Evolutionary conservation across 1,284 basidiomycete genomes (phyloP), one percentile per base, ranked within the genome.

Genomic region (Volvariella surrecta): DNA sequence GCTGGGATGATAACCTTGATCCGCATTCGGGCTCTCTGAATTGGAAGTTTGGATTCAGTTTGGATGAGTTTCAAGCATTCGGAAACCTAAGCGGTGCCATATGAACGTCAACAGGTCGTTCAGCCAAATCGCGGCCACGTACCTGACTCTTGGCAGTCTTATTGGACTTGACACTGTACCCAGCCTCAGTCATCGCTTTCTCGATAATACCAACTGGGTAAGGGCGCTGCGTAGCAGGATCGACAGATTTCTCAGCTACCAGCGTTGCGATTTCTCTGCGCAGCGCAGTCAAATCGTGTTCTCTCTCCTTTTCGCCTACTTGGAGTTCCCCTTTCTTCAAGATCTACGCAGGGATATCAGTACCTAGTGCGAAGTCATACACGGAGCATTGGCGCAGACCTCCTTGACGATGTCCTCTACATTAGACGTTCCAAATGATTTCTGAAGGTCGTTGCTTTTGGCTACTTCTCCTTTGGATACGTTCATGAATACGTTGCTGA

Each of bases 121-220:
- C n/a, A n/a, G n/a, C n/a, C n/a, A n/a, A n/a, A 28, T 6, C 11
- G 15, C 34, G 34, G n/a, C 4, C 7, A 16, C 34, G 15, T 47
- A 84, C 85, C 74, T 95, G 92, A 47, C 83, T 86, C 67, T 99
- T 99, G 15, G 93, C 93, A 38, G 78, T 87, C 70, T 96, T 96
- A 47, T 83, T 82, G 20, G 76, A 76, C 57, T 90, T 89, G 31
- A 96, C 84, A 52, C 88, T 93, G 63, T 88, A 96, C 9, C 94
- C 93, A 4, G 91, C 82, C 59, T 98, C 94, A 18, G 79, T 69
- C 91, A 99, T 95, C 0, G 93, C 94, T 66, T 98, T 99, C 58
- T 99, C 96, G 49, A 99, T 91, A 72, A 99, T 92, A 16, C 89
- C 87, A 37, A 95, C 90, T 1, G 93, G 87, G 61, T 97, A 94